Evolutionary conservation across 2,329 filamentous ascomycete species (phyloP), one percentile per base, ranked within the genome.

Genomic region (Colletotrichum musicola): DNA sequence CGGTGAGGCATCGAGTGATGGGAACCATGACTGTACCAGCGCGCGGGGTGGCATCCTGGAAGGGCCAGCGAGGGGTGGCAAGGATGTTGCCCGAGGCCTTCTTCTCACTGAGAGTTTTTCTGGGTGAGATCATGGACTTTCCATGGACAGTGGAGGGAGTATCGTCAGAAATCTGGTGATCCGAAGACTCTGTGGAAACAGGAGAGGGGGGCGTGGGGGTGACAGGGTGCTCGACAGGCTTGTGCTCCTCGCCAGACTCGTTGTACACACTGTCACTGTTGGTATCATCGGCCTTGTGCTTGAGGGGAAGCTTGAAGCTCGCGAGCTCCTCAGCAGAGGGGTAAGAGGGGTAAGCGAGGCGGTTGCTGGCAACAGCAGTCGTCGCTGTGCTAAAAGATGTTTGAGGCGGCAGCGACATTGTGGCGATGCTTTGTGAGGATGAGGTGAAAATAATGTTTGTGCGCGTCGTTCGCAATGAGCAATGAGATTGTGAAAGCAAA

Each of bases 151-250:
- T 66, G 5, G 56, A 54, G 3, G 66, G 55, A 14, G 62, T 69
- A 9, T 69, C 55, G 2, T 69, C 50, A 10, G 25, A 16, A 12
- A 69, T 27, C 20, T 65, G 25, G 9, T 20, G 25, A 30, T 66
- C 55, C 1, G 66, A 66, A 6, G 62, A 25, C 14, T 66, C 62
- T 1, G 56, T 66, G 6, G 55, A 47, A n/a, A 57, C 16, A 3
- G 66, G 66, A 14, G 66, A 69, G 2, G 66, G 62, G n/a, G 49
- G 66, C 4, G 35, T 56, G 3, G 66, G 66, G 2, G 66, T 69
- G 6, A n/a, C 27, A 0, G 62, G 65, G 5, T 38, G 50, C 14
- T 27, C 30, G 0, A 38, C 22, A 47, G 38, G 55, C 14, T n/a
- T 53, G 20, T 4, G 47, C 14, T 38, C n/a, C 4, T 14, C 16